These are phyloP conservation scores for Gossypium gossypioides DNA, from an alignment of 441 rosid species.

Conservation along the genomic window DNA sequence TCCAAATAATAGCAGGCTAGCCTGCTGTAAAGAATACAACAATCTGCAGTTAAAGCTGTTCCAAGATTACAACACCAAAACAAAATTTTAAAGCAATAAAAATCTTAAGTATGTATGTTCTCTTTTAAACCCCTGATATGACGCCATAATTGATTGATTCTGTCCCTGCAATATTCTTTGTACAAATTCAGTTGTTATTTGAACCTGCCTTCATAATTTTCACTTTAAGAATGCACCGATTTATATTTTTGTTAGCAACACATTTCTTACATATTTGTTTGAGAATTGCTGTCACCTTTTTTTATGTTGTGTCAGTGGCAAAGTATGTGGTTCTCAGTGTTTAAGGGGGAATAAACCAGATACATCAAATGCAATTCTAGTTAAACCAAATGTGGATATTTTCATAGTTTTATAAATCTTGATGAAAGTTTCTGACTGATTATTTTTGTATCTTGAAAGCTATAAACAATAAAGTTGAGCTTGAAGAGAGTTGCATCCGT, in stretches of 20 bases:
- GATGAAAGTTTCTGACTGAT: neutral
- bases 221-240: neutral
- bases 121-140: neutral
- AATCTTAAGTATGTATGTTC: neutral
- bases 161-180: neutral
- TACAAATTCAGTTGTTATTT: neutral
- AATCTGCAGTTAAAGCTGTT: neutral
- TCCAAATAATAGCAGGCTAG: neutral
- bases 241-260: neutral
- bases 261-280: neutral
- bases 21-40: neutral
- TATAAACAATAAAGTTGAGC: neutral
- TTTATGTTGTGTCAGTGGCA: neutral
- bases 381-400: neutral
- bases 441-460: neutral
- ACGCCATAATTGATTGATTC: neutral
- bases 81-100: neutral
- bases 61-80: neutral
- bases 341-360: neutral
- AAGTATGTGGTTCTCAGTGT: neutral
- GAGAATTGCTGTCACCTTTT: neutral
- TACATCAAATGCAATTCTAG: neutral
- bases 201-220: slow-evolving; percentile 2
- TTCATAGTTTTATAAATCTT: neutral
- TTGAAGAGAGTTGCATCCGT: neutral